These are phyloP conservation scores for Scheffersomyces titani DNA, from an alignment of 1,139 yeast genomes.

Conservation along the genomic window DNA sequence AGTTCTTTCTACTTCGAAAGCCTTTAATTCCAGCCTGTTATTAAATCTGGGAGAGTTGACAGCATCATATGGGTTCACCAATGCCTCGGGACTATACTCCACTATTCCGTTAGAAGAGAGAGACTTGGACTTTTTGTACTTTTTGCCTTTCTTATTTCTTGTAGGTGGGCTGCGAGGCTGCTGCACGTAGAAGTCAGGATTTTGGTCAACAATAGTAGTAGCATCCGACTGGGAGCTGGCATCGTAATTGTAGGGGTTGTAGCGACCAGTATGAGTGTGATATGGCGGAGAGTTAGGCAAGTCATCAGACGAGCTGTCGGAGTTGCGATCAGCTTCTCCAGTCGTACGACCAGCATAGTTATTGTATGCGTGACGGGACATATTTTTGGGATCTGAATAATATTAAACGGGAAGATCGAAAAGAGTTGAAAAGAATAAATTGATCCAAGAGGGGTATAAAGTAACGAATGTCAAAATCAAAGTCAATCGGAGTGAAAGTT, in stretches of 20 bases:
- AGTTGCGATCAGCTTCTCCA: constrained; percentile 8
- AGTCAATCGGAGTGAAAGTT: neutral
- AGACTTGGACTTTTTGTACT: neutral
- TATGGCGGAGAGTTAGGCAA: constrained; percentile 9
- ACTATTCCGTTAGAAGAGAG: neutral
- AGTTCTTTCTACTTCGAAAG: neutral
- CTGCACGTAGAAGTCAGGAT: neutral
- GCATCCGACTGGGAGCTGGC: neutral
- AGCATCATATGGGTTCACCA: neutral
- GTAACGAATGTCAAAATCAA: neutral
- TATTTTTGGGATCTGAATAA: neutral
- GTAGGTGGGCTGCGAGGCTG: neutral
- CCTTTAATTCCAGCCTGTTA: neutral
- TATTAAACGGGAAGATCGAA: neutral
- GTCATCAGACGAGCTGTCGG: constrained; percentile 1
- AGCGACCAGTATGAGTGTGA: constrained; percentile 1
- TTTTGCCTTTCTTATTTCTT: neutral
- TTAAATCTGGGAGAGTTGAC: neutral
- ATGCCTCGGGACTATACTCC: neutral
- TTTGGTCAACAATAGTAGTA: neutral
- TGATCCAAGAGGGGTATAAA: neutral
- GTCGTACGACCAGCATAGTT: neutral
- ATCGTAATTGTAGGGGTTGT: neutral
- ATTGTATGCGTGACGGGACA: constrained; percentile 9
- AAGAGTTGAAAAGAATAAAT: neutral